Evolutionary conservation across 2,329 filamentous ascomycete genomes (phyloP).

Genomic region (Clarireedia hainanense): DNA sequence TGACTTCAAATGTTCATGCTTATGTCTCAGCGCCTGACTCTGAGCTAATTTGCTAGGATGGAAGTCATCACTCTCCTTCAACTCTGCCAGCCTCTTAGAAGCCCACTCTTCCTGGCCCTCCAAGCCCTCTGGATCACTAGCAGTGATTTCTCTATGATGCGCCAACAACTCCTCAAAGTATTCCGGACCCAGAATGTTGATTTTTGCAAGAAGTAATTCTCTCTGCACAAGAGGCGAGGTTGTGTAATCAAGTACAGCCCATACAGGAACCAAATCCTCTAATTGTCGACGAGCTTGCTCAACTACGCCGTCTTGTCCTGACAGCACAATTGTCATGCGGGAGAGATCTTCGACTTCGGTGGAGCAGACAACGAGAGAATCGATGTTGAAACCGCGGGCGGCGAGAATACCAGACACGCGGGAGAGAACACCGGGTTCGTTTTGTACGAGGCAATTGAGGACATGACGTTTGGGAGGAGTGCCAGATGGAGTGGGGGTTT

Average conservation of each 20-base stretch:
- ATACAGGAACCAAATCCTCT: slow-evolving; percentile 94
- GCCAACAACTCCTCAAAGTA: slow-evolving; percentile 96
- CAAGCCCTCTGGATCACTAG: slow-evolving; percentile 28
- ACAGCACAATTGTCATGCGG: slow-evolving; percentile 97
- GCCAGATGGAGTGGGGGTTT: slow-evolving; percentile 79
- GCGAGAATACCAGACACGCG: slow-evolving; percentile 94
- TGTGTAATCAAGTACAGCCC: slow-evolving; percentile 97
- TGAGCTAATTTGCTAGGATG: slow-evolving; percentile 81
- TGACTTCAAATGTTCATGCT: slow-evolving; percentile 93
- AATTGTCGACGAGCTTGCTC: slow-evolving; percentile 94
- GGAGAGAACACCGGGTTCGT: slow-evolving; percentile 94
- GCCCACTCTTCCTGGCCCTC: slow-evolving; percentile 34
- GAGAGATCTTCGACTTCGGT: slow-evolving; percentile 95
- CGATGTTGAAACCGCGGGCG: slow-evolving; percentile 97
- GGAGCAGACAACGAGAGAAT: slow-evolving; percentile 94
- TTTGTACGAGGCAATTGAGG: slow-evolving; percentile 97
- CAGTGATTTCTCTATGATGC: slow-evolving; percentile 87
- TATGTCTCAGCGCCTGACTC: slow-evolving; percentile 86
- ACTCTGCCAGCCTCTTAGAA: slow-evolving; percentile 24
- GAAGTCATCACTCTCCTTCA: slow-evolving; percentile 50
- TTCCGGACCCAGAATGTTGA: slow-evolving; percentile 93
- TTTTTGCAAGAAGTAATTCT: slow-evolving; percentile 89
- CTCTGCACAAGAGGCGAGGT: slow-evolving; percentile 87
- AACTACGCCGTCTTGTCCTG: slow-evolving; percentile 92
- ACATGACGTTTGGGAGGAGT: slow-evolving; percentile 89